These are phyloP conservation scores for Tolypocladium tropicale DNA, from an alignment of 2,329 filamentous ascomycete species.

Conservation along the genomic window DNA sequence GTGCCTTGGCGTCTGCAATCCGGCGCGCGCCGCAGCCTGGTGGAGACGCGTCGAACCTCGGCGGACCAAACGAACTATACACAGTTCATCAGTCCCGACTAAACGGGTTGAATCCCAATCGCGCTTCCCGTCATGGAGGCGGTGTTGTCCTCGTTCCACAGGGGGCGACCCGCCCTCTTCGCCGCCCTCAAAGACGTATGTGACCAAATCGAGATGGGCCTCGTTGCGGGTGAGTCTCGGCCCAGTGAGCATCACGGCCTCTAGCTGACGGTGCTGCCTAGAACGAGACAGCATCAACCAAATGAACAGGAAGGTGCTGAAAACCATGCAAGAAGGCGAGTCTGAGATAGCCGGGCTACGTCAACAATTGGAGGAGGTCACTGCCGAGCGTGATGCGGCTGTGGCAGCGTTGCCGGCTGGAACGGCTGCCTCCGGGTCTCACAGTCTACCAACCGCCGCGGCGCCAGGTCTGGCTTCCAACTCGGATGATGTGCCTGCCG, in stretches of 20 bases:
- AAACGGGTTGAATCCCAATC: background rate
- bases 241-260: background rate
- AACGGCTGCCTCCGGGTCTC: background rate
- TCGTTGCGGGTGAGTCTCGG: conserved; percentile 1
- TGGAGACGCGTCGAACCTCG: background rate
- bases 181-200: background rate
- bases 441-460: background rate
- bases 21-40: background rate
- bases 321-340: background rate
- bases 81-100: background rate
- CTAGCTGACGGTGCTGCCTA: background rate
- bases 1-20: background rate
- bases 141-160: background rate
- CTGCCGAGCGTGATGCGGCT: background rate
- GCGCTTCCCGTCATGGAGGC: background rate
- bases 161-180: background rate
- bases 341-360: background rate
- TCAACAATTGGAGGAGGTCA: background rate
- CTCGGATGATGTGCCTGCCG: conserved; percentile 11
- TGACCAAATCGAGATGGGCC: background rate
- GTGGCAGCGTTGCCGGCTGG: background rate
- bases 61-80: background rate
- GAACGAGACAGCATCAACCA: background rate
- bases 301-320: background rate
- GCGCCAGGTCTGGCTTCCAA: background rate